phyloP scores from a whole-genome alignment of 768 basidiomycete species.

The Crucibulum laeve region DNA sequence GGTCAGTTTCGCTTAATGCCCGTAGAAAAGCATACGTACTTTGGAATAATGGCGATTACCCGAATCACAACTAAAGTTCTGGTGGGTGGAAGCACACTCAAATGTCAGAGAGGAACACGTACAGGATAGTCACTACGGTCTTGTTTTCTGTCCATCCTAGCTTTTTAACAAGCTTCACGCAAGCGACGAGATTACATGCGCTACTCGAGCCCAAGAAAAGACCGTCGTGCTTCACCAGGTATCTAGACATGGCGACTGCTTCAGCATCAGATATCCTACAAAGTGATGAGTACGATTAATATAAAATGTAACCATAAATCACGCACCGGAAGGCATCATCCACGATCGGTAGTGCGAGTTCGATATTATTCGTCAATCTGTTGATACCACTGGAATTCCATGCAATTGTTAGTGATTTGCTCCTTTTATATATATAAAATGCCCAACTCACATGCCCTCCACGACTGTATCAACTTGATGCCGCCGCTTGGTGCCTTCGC shows the following conservation, averaged over 20 bases:
- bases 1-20: neutral
- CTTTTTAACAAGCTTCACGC: constrained; percentile 71
- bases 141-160: constrained; percentile 67
- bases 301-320: neutral
- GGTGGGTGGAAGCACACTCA: neutral
- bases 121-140: constrained; percentile 85
- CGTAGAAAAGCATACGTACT: constrained; percentile 31
- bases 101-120: constrained; percentile 17
- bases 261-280: constrained; percentile 85
- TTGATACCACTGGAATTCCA: constrained; percentile 73
- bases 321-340: constrained; percentile 83
- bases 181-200: constrained; percentile 94
- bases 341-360: constrained; percentile 77
- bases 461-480: constrained; percentile 96
- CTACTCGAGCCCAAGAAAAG: constrained; percentile 95
- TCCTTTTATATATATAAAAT: neutral
- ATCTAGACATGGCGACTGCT: constrained; percentile 94
- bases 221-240: constrained; percentile 86
- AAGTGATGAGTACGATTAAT: neutral
- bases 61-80: constrained; percentile 69
- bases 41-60: constrained; percentile 92
- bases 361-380: constrained; percentile 86
- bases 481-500: constrained; percentile 87
- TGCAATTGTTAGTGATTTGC: neutral
- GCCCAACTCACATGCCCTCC: constrained; percentile 68